Percentiles rank a stretch among this genome's conserved stretches.
Evolutionary conservation across 1,284 basidiomycete genomes (phyloP).

Genomic region (Leccinum insigne): DNA sequence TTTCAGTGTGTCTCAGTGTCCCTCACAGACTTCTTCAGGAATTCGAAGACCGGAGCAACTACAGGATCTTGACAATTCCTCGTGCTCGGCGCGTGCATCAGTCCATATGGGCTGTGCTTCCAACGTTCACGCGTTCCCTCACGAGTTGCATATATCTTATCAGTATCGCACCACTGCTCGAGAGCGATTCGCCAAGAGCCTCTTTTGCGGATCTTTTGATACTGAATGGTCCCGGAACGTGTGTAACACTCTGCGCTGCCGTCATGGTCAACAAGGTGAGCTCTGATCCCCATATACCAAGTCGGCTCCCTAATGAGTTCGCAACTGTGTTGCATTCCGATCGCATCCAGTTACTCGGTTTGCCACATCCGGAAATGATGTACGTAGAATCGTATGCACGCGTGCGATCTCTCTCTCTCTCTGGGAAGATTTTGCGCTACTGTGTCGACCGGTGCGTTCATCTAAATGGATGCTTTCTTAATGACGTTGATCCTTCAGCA

Average conservation of each 20-base stretch:
- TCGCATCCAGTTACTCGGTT: slow-evolving; percentile 65
- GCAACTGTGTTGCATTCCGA: slow-evolving; percentile 7
- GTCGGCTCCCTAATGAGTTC: background rate
- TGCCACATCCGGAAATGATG: slow-evolving; percentile 73
- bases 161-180: slow-evolving; percentile 49
- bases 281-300: slow-evolving; percentile 14
- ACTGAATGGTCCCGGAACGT: slow-evolving; percentile 96
- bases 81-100: slow-evolving; percentile 88
- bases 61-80: slow-evolving; percentile 68
- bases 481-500: slow-evolving; percentile 30
- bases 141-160: slow-evolving; percentile 55
- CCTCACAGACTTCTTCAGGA: slow-evolving; percentile 19
- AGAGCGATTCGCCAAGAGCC: slow-evolving; percentile 21
- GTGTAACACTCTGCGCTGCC: slow-evolving; percentile 77
- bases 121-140: slow-evolving; percentile 66
- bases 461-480: background rate
- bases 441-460: slow-evolving; percentile 76
- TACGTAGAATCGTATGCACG: slow-evolving; percentile 97
- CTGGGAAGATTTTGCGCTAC: slow-evolving; percentile 78
- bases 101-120: slow-evolving; percentile 63
- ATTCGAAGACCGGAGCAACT: slow-evolving; percentile 27
- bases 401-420: slow-evolving; percentile 80
- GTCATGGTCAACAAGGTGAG: slow-evolving; percentile 78
- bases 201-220: slow-evolving; percentile 79
- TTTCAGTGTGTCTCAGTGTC: background rate